Evolutionary conservation across 257 asterid genomes (phyloP).

Genomic region (Solanum medicagineum): DNA sequence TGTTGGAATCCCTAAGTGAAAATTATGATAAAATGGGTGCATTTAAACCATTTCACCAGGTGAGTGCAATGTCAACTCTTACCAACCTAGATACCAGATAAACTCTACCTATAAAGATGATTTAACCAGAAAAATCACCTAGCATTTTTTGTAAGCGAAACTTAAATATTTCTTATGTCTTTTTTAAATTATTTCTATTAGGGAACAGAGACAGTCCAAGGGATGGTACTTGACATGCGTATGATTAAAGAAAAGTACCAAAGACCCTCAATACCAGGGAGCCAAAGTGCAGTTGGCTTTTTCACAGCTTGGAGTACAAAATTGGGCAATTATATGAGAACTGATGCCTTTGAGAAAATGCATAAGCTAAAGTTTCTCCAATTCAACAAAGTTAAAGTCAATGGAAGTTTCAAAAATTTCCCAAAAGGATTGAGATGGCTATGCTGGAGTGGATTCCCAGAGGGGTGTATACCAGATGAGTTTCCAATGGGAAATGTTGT

Average conservation of each 20-base stretch:
- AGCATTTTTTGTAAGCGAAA: not conserved
- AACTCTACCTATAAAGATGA: not conserved
- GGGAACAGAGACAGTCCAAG: slow-evolving; percentile 6
- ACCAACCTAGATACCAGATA: not conserved
- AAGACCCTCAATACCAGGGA: not conserved
- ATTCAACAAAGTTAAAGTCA: not conserved
- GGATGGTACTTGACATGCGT: slow-evolving; percentile 3
- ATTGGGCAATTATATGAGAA: not conserved
- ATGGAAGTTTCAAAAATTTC: slow-evolving; percentile 1
- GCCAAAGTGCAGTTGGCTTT: not conserved
- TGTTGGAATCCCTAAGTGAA: too few species aligned
- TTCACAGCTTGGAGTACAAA: not conserved
- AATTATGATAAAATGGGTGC: not conserved
- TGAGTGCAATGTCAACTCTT: not conserved
- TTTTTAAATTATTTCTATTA: not conserved
- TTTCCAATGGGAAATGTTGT: slow-evolving; percentile 1
- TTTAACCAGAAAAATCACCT: not conserved
- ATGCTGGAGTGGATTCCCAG: slow-evolving; percentile 3
- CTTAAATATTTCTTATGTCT: not conserved
- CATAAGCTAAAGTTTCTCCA: not conserved
- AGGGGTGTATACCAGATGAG: slow-evolving; percentile 6
- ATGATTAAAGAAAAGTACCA: not conserved
- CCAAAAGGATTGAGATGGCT: slow-evolving; percentile 11
- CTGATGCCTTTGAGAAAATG: slow-evolving; percentile 10
- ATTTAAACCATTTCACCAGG: not conserved